Base-by-base conservation (phyloP, 176 grass and related monocot species). In the Musa itinerans region DNA sequence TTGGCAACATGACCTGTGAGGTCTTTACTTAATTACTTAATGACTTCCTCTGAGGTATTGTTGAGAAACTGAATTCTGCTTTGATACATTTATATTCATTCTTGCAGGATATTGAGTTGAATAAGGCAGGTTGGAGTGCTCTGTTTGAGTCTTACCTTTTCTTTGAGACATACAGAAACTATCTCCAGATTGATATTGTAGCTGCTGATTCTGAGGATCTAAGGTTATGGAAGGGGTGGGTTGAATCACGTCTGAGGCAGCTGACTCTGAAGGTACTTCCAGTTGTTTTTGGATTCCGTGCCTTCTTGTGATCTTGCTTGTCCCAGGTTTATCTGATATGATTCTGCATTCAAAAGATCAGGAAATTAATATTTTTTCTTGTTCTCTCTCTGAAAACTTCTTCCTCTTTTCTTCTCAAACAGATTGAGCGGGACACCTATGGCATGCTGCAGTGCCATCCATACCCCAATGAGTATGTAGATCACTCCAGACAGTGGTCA, bases 371-470 rank as follows among this genome's bases (percentile, higher is more conserved):
- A 3, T 5, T 34, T 16, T n/a, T 14, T 5, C 12, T 20, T 61
- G 57, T n/a, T 61, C 2, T 29, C 26, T 5, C 15, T 61, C n/a
- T 17, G 16, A 8, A 1, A n/a, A 13, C 26, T 43, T 20, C 24
- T 56, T 76, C 74, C 22, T 34, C 63, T 63, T 10, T 63, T 50
- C 4, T 64, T 21, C 26, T 58, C 16, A 23, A 88, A 63, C 78
- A 99, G 96, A 99, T 99, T 79, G 96, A 99, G 81, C 81, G 96
- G 63, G 96, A 99, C 75, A 99, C 96, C 5, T 95, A 70, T 74
- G 89, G 89, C 52, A 93, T 89, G 86, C 75, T 99, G 34, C 96
- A 92, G 63, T 99, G 96, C 78, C 96, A 99, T 84, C 96, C 96
- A 19, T 99, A 95, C 80, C 96, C 96, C 1, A 76, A 89, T 24